Evolutionary conservation across 1,284 basidiomycete species (phyloP).

Genomic region (Puccinia horiana): DNA sequence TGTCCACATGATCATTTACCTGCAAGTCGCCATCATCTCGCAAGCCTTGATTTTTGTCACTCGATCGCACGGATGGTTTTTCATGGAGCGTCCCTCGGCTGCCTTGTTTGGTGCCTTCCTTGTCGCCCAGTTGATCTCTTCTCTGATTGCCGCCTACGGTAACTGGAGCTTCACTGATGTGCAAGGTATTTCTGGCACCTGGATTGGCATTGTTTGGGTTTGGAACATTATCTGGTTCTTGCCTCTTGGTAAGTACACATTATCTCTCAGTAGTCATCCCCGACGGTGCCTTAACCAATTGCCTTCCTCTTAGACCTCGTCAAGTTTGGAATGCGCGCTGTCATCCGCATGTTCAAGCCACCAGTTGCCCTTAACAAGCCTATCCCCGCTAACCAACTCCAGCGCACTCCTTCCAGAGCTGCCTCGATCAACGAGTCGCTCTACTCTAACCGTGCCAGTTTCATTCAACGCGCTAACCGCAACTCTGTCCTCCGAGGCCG

Average conservation of each 20-base stretch:
- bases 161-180: constrained; percentile 74
- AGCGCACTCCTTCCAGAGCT: constrained; percentile 78
- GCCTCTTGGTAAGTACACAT: constrained; percentile 40
- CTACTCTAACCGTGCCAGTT: constrained; percentile 87
- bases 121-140: constrained; percentile 86
- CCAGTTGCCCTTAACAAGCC: constrained; percentile 42
- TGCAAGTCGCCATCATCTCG: constrained; percentile 95
- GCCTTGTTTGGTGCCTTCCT: constrained; percentile 88
- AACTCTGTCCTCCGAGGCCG: constrained; percentile 76
- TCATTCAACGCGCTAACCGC: constrained; percentile 79
- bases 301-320: constrained; percentile 60
- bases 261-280: not conserved
- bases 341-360: constrained; percentile 75
- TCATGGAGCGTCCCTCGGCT: constrained; percentile 91
- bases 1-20: constrained; percentile 77
- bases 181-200: constrained; percentile 74
- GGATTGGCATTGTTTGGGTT: constrained; percentile 80
- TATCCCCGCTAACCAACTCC: constrained; percentile 64
- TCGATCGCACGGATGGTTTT: constrained; percentile 94
- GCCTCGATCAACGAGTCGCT: constrained; percentile 88
- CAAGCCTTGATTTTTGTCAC: constrained; percentile 97
- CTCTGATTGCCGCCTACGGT: constrained; percentile 89
- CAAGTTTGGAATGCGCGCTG: constrained; percentile 92
- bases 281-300: not conserved
- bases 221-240: constrained; percentile 50